These are phyloP conservation scores for Pterulicium gracile DNA, from an alignment of 1,284 basidiomycete genomes.

Conservation along the genomic window DNA sequence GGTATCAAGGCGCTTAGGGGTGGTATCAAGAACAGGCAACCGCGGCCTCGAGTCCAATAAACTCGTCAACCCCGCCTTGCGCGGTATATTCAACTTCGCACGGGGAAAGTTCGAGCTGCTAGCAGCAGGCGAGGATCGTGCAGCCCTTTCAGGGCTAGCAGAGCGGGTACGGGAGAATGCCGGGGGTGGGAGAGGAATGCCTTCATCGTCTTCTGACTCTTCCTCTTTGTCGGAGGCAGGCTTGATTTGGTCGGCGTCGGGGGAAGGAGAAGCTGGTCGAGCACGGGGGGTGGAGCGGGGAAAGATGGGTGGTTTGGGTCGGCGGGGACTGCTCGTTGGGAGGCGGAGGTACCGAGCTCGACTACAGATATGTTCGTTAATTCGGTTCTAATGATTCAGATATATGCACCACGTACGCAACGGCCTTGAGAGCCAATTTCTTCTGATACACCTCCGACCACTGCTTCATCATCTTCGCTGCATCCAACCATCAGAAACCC, in stretches of 20 bases:
- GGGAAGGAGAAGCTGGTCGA: neutral
- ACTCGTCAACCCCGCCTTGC: neutral
- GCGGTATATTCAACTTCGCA: neutral
- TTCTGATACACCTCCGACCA: slow-evolving; percentile 59
- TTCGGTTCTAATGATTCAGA: slow-evolving; percentile 10
- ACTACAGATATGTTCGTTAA: slow-evolving; percentile 18
- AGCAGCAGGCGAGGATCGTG: neutral
- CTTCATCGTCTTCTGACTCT: neutral
- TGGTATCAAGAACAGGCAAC: neutral
- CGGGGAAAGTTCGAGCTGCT: neutral
- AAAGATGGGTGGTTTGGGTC: neutral
- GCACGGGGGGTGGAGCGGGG: neutral
- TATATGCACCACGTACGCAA: slow-evolving; percentile 48
- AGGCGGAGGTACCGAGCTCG: slow-evolving; percentile 48
- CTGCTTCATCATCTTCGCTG: slow-evolving; percentile 48
- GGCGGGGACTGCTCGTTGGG: slow-evolving; percentile 21
- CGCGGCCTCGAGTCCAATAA: slow-evolving; percentile 10
- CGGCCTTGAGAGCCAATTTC: slow-evolving; percentile 66
- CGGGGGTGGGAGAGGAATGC: neutral
- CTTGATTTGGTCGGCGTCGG: neutral
- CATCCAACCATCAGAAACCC: slow-evolving; percentile 9
- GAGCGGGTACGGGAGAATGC: neutral
- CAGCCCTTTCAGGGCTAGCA: neutral
- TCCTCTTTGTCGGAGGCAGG: neutral
- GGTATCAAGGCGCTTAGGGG: neutral